Conservation (phyloP, 768 basidiomycete species). For the Cytidiella melzeri region DNA sequence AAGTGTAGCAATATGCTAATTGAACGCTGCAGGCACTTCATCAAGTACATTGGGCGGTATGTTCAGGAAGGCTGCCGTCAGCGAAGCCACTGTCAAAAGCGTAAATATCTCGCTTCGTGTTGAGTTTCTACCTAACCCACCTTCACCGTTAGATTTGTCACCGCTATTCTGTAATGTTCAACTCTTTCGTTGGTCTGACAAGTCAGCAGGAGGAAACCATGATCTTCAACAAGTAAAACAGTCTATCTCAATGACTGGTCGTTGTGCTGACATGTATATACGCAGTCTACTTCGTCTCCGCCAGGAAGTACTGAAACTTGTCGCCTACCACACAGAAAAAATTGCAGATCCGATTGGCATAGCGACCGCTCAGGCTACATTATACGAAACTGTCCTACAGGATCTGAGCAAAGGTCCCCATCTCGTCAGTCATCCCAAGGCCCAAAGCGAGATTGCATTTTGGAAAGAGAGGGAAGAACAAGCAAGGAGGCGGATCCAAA, state of each 20-base stretch:
- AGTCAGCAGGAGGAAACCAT: constrained; percentile 88
- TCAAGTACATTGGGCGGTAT: background rate
- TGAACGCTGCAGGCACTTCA: constrained; percentile 33
- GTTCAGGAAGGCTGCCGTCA: constrained; percentile 1
- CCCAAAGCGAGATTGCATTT: constrained; percentile 80
- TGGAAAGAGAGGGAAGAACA: constrained; percentile 87
- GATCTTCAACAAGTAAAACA: constrained; percentile 86
- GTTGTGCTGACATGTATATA: background rate
- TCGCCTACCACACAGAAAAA: constrained; percentile 65
- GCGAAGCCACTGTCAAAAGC: constrained; percentile 10
- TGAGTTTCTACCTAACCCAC: background rate
- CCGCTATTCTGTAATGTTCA: constrained; percentile 78
- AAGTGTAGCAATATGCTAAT: constrained; percentile 17
- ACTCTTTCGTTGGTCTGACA: constrained; percentile 74
- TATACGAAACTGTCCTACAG: constrained; percentile 75
- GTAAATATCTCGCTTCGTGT: constrained; percentile 3
- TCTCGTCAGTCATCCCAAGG: constrained; percentile 72
- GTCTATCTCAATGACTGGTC: background rate
- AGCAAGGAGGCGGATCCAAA: constrained; percentile 37
- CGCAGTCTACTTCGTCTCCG: constrained; percentile 77
- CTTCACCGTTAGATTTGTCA: constrained; percentile 50
- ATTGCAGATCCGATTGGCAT: constrained; percentile 52
- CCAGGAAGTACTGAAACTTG: constrained; percentile 73
- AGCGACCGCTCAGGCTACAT: constrained; percentile 61
- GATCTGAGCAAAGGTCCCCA: constrained; percentile 65